Evolutionary conservation across 1,284 basidiomycete species (phyloP).

Genomic region (Ceratobasidium sp.): DNA sequence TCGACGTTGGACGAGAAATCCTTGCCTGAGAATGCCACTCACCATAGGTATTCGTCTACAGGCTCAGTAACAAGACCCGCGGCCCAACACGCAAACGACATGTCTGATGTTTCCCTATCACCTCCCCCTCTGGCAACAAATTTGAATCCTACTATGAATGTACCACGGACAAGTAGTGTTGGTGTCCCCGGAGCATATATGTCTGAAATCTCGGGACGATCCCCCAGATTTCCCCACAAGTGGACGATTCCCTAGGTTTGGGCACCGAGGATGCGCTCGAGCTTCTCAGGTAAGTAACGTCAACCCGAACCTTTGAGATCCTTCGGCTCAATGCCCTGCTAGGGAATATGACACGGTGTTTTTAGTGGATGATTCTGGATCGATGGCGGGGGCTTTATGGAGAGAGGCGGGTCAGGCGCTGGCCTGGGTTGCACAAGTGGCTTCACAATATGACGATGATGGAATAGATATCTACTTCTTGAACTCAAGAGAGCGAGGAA

Average conservation of each 20-base stretch:
- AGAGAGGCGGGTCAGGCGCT: conserved; percentile 56
- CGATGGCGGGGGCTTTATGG: conserved; percentile 61
- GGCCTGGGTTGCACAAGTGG: conserved; percentile 53
- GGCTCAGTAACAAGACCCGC: background rate
- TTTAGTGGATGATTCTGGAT: conserved; percentile 64
- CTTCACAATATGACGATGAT: conserved; percentile 55
- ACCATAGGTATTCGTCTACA: conserved; percentile 3
- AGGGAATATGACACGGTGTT: conserved; percentile 58
- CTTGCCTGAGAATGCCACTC: background rate
- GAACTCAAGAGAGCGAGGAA: conserved; percentile 47
- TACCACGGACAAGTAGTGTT: background rate
- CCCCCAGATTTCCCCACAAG: background rate
- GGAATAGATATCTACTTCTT: conserved; percentile 62
- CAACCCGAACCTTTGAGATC: background rate
- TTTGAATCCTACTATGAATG: background rate
- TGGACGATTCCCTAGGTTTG: background rate
- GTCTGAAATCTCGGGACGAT: background rate
- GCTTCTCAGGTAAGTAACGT: conserved; percentile 33
- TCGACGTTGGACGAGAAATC: background rate
- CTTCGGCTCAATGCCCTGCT: background rate
- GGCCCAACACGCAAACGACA: conserved; percentile 24
- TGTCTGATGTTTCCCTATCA: background rate
- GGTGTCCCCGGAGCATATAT: background rate
- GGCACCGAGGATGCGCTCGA: conserved; percentile 22
- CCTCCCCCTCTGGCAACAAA: background rate